Evolutionary conservation across 192 early-diverging fungal genomes (phyloP), one percentile per base, ranked within the genome.

Genomic region (Coemansia erecta): DNA sequence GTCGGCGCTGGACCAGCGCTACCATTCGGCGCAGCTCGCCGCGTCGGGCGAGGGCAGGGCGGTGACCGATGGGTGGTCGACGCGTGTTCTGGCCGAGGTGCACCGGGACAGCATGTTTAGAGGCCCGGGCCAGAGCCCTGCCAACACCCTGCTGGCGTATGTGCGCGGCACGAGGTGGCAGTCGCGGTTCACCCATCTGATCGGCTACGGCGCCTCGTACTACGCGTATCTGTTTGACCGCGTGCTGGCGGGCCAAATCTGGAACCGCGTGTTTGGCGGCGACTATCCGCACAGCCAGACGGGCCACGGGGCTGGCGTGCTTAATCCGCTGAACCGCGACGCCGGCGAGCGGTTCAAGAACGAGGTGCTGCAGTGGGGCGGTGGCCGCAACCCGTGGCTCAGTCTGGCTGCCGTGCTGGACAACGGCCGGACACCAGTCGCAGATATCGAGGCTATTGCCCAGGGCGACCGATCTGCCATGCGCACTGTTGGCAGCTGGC

Each of bases 151-250:
- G 8, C 89, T 95, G 55, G 87, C 87, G 0, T 83, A 87, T 43
- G 86, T 88, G 5, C 58, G 75, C 1, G 86, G 83, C 6, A 92
- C 94, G 4, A 82, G 82, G 48, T 97, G 93, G 93, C 94, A 94
- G 62, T 87, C 86, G 1, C 90, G 93, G 56, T 97, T 99, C 72
- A 85, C 85, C 2, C 97, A 99, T 57, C 60, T 99, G 66, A 88
- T 89, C 61, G 87, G 88, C 0, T 99, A 99, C 60, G 94, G 94
- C 15, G 89, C 91, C 9, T 89, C 86, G 8, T 99, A 99, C 75
- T 99, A 98, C 53, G 83, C 89, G n/a, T 99, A 99, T 61, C 77
- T 98, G 19, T 92, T 95, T 86, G 88, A 88, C 40, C 83, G 93
- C 26, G 83, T 88, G 12, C 80, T 95, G 68, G 93, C 92, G 1